Evolutionary conservation across 2,329 filamentous ascomycete species (phyloP).

Genomic region (Zymoseptoria ardabiliae): DNA sequence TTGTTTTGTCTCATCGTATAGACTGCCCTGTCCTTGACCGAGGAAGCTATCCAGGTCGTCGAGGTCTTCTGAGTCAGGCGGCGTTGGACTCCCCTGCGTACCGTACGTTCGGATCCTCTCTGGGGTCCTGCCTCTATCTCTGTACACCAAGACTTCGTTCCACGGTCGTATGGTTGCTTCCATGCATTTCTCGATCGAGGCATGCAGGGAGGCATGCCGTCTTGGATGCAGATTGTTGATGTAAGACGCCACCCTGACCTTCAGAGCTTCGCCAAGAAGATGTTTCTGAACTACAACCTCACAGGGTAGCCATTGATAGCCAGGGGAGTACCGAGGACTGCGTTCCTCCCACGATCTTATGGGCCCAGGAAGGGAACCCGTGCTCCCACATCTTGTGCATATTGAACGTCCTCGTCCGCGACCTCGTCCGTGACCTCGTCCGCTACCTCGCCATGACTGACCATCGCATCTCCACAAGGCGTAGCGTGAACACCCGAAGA

Average conservation of each 20-base stretch:
- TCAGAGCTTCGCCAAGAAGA: not conserved
- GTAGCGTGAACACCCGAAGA: not conserved
- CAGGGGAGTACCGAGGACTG: not conserved
- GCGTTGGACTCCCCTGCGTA: not conserved
- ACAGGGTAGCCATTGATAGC: conserved; percentile 8
- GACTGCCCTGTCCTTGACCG: not conserved
- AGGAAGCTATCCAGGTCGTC: not conserved
- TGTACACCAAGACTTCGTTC: conserved; percentile 7
- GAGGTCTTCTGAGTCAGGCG: not conserved
- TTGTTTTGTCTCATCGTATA: not conserved
- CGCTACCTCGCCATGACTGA: not conserved
- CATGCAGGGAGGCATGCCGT: conserved; percentile 1
- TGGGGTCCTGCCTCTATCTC: not conserved
- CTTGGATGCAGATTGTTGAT: conserved; percentile 9
- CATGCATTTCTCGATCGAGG: conserved; percentile 10
- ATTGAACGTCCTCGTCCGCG: not conserved
- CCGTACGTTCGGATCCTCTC: not conserved
- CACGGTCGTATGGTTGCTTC: conserved; percentile 2
- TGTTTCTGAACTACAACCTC: conserved; percentile 2
- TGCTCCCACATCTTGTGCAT: not conserved
- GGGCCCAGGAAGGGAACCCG: too few relatives aligned
- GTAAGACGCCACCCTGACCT: conserved; percentile 10
- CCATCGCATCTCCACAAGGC: not conserved
- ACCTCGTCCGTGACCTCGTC: not conserved
- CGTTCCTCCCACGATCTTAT: not conserved